Base-by-base conservation (phyloP, 2,329 filamentous ascomycete species). In the Diplodia corticola region DNA sequence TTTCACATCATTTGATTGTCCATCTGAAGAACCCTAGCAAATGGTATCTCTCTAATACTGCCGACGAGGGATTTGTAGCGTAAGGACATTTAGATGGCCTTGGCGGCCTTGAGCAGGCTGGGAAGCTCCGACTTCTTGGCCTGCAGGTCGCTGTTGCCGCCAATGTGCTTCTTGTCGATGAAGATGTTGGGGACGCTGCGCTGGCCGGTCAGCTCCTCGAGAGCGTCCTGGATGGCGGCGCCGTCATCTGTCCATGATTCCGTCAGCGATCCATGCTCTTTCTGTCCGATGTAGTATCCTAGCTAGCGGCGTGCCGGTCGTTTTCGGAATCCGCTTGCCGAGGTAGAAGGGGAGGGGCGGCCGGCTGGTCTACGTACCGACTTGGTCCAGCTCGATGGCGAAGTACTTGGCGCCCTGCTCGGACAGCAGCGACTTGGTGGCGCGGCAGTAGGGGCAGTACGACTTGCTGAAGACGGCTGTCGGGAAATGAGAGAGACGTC, bases 111-210 rank as follows among this genome's bases (percentile, higher is more conserved):
- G 76, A 91, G 81, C 71, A 95, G 79, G 35, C 74, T 73, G 71
- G 88, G 85, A 64, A 98, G 80, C 70, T 96, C 77, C 13, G 68
- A 70, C 79, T 86, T 87, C 80, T 84, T 87, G 63, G 81, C 84
- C 81, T 93, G 89, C 70, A 96, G 79, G 73, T 95, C 94, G 26
- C 92, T 96, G 87, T 98, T 98, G 72, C 95, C 95, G 69, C 95
- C 95, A 78, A 99, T 96, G 81, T 97, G 94, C 83, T 96, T 83
- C 82, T 93, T 82, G 73, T 82, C 82, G 80, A 99, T 98, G 84
- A 91, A 98, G 82, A 97, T 91, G 84, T 98, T 98, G 74, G 95
- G 95, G 5, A 99, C 95, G 73, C 91, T 94, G 74, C 88, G 85
- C 85, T 99, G 95, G 78, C 86, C 84, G 66, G 88, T 92, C 73